These are phyloP conservation scores for Wickerhamiella bombiphila DNA, from an alignment of 805 yeast species.

Conservation along the genomic window DNA sequence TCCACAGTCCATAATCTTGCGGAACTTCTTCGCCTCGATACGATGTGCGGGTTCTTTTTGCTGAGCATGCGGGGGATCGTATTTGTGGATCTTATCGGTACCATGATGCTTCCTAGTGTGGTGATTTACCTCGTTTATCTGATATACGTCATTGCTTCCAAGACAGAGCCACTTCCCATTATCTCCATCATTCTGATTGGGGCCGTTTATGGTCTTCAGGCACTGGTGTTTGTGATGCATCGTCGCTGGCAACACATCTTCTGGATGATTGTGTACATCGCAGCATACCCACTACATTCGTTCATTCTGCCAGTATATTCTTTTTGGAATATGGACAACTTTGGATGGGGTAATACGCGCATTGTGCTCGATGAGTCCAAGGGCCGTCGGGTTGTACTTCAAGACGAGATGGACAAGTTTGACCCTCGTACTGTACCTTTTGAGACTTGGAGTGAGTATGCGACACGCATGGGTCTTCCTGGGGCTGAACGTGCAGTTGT, in stretches of 20 bases:
- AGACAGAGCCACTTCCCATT: constrained; percentile 35
- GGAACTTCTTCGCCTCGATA: constrained; percentile 40
- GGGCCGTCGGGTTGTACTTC: constrained; percentile 31
- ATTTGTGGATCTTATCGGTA: constrained; percentile 42
- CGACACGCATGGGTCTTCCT: constrained; percentile 24
- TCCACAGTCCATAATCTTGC: constrained; percentile 49
- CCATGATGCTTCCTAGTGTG: constrained; percentile 46
- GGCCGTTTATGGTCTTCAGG: constrained; percentile 44
- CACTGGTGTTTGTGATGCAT: constrained; percentile 36
- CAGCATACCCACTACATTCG: constrained; percentile 49
- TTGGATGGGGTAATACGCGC: constrained; percentile 54
- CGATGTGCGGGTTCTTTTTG: constrained; percentile 48
- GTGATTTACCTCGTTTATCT: constrained; percentile 40
- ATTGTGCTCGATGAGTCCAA: constrained; percentile 39
- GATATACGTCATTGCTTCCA: constrained; percentile 34
- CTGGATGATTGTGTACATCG: constrained; percentile 42
- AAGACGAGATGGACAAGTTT: constrained; percentile 23
- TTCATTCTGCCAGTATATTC: constrained; percentile 45
- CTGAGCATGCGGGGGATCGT: constrained; percentile 48
- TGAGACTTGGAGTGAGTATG: constrained; percentile 28
- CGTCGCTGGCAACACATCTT: constrained; percentile 33
- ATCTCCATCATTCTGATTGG: constrained; percentile 44
- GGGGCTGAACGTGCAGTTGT: constrained; percentile 26
- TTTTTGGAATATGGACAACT: constrained; percentile 52
- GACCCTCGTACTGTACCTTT: constrained; percentile 25